phyloP scores from a whole-genome alignment of 2,329 filamentous ascomycete genomes.

The Thelonectria olida region DNA sequence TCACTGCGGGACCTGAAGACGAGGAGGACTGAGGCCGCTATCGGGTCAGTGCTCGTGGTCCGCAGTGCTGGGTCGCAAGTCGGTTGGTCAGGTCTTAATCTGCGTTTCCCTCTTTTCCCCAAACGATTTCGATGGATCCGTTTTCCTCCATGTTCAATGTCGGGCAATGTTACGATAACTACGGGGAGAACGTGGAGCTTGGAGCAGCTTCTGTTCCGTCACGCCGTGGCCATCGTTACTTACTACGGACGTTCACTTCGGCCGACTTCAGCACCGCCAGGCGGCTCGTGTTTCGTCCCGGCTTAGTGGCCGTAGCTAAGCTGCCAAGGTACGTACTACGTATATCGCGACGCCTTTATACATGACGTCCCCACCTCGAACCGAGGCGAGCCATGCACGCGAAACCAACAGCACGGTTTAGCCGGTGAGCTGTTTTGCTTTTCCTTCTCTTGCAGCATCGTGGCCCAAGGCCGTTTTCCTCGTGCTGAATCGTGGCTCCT shows the following conservation, averaged over 20 bases:
- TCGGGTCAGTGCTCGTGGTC: constrained; percentile 34
- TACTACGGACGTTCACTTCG: too few relatives aligned
- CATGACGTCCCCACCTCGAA: not conserved
- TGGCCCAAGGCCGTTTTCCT: not conserved
- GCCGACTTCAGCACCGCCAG: not conserved
- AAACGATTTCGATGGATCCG: too few relatives aligned
- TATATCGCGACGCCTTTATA: not conserved
- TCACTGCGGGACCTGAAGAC: too few relatives aligned
- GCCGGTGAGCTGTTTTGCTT: not conserved
- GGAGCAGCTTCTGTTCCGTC: too few relatives aligned
- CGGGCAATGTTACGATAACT: too few relatives aligned
- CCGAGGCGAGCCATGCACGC: constrained; percentile 12
- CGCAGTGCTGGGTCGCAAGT: constrained; percentile 32
- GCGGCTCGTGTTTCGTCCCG: not conserved
- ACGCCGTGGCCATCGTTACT: too few relatives aligned
- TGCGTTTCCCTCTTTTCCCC: not conserved
- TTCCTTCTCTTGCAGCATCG: too few relatives aligned
- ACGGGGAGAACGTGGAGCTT: too few relatives aligned
- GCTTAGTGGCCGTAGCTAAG: constrained; percentile 1
- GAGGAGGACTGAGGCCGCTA: constrained; percentile 16
- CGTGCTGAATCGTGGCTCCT: too few relatives aligned
- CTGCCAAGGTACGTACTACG: not conserved
- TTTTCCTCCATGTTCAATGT: too few relatives aligned
- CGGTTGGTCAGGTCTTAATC: too few relatives aligned
- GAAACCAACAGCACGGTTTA: not conserved